A percentile compares a stretch with the other conserved stretches of the same genome.
These are phyloP conservation scores for Gossypium davidsonii DNA, from an alignment of 441 rosid genomes.

Conservation along the genomic window DNA sequence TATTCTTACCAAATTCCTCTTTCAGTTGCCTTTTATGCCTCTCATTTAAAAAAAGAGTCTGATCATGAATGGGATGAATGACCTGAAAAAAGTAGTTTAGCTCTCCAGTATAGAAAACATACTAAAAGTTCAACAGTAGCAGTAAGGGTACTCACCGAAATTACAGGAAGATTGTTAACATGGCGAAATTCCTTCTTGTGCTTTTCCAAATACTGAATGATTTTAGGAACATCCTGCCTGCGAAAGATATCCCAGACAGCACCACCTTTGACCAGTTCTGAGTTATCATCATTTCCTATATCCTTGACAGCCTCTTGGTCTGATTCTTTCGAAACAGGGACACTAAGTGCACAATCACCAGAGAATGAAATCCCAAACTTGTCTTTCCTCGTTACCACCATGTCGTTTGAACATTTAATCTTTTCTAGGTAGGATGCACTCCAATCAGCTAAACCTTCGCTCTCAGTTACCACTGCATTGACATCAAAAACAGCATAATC, in stretches of 20 bases:
- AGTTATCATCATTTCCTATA: neutral
- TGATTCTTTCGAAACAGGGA: neutral
- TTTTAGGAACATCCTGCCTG: conserved; percentile 33
- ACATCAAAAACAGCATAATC: neutral
- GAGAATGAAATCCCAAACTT: neutral
- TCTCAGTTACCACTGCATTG: neutral
- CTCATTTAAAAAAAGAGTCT: conserved; percentile 29
- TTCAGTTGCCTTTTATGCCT: conserved; percentile 33
- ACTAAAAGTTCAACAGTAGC: neutral
- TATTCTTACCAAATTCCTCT: conserved; percentile 36
- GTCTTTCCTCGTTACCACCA: neutral
- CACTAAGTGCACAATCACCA: neutral
- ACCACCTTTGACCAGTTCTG: conserved; percentile 24
- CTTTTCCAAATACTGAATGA: conserved; percentile 24
- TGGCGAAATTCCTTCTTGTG: conserved; percentile 33
- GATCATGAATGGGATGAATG: conserved; percentile 35
- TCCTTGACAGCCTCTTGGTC: neutral
- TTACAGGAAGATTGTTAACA: conserved; percentile 29
- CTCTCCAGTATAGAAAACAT: neutral
- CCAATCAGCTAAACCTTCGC: neutral
- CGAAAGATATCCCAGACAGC: conserved; percentile 42
- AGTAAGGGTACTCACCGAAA: conserved; percentile 26
- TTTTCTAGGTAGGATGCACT: neutral
- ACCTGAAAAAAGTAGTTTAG: conserved; percentile 22
- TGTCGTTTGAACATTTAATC: neutral